Conservation (phyloP, 495 filamentous ascomycete genomes). For the Darksidea phi region DNA sequence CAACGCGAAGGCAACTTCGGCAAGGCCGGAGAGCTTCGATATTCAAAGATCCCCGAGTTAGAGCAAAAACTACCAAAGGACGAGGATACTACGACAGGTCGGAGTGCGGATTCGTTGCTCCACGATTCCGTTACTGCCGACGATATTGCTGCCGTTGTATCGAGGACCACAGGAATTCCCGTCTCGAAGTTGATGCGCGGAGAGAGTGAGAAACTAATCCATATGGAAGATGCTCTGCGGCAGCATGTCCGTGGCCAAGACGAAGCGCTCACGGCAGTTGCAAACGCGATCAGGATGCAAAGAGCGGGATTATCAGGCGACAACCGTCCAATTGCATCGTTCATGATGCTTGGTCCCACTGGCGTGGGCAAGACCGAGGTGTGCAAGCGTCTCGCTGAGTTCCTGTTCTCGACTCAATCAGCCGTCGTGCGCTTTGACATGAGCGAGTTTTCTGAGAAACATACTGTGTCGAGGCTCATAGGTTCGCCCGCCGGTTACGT, state of each 20-base stretch:
- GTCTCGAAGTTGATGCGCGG: conserved; percentile 86
- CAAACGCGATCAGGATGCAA: conserved; percentile 92
- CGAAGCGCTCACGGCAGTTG: conserved; percentile 84
- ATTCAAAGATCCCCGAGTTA: conserved; percentile 77
- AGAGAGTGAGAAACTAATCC: conserved; percentile 85
- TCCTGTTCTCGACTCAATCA: conserved; percentile 86
- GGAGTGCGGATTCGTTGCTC: conserved; percentile 60
- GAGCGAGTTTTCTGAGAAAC: conserved; percentile 97
- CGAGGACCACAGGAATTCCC: conserved; percentile 87
- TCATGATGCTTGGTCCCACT: conserved; percentile 97
- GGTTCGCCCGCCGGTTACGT: conserved; percentile 92
- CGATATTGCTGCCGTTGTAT: conserved; percentile 91
- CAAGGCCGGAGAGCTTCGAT: conserved; percentile 81
- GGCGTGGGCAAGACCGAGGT: conserved; percentile 97
- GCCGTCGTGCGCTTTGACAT: conserved; percentile 95
- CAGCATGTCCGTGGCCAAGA: conserved; percentile 89
- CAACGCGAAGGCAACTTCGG: conserved; percentile 90
- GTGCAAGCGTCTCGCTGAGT: conserved; percentile 91
- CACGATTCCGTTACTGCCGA: conserved; percentile 92
- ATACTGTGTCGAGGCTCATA: conserved; percentile 89
- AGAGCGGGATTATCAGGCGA: conserved; percentile 87
- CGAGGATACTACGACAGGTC: conserved; percentile 40
- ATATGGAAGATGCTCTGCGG: conserved; percentile 89
- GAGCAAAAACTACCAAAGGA: conserved; percentile 80
- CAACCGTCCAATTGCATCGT: conserved; percentile 85